Percentiles rank a stretch among this genome's conserved stretches.
phyloP scores from a whole-genome alignment of 2,329 filamentous ascomycete genomes.

The Claviceps quebecensis region DNA sequence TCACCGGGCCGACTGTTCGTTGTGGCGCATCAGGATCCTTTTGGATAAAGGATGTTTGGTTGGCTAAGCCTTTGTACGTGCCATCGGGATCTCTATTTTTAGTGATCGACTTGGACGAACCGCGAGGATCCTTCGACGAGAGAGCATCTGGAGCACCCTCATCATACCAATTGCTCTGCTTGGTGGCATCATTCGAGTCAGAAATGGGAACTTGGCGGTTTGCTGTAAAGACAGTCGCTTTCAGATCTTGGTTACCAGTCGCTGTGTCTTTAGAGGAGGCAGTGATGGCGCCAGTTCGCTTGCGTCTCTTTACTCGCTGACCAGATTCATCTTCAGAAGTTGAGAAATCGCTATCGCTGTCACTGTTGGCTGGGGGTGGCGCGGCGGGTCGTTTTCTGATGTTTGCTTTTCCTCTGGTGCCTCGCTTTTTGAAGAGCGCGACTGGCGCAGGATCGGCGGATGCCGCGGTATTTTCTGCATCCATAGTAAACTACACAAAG shows the following conservation, averaged over 20 bases:
- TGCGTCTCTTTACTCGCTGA: constrained; percentile 65
- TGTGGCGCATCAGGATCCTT: constrained; percentile 64
- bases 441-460: constrained; percentile 27
- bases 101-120: constrained; percentile 33
- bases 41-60: constrained; percentile 60
- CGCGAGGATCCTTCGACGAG: constrained; percentile 41
- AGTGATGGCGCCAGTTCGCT: constrained; percentile 51
- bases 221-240: constrained; percentile 41
- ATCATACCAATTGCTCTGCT: constrained; percentile 79
- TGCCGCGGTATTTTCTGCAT: neutral
- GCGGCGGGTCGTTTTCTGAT: constrained; percentile 70
- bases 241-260: constrained; percentile 22
- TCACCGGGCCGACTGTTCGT: constrained; percentile 68
- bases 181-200: constrained; percentile 74
- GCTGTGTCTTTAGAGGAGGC: constrained; percentile 42
- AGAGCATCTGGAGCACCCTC: constrained; percentile 41
- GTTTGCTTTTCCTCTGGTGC: constrained; percentile 60
- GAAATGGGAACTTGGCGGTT: constrained; percentile 49
- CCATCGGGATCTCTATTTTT: constrained; percentile 37
- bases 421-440: constrained; percentile 75
- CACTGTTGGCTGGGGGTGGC: constrained; percentile 53
- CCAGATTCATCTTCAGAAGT: constrained; percentile 67
- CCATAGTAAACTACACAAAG: constrained; percentile 1
- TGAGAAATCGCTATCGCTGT: constrained; percentile 41
- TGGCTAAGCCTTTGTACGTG: constrained; percentile 63